phyloP scores from a whole-genome alignment of 176 grass and related monocot species.

The Oryza glumipatula region DNA sequence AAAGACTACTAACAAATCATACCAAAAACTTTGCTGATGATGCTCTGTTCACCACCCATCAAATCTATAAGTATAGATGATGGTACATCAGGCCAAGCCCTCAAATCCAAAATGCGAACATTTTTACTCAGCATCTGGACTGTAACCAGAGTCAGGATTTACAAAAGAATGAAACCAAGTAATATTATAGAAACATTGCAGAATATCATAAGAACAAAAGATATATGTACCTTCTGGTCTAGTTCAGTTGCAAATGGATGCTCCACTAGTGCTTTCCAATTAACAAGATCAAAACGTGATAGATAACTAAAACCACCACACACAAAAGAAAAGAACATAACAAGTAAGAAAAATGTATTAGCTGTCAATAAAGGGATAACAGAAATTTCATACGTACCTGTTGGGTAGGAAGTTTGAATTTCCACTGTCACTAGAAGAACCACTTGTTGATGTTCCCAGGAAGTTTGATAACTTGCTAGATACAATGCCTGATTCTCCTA shows the following conservation, averaged over 20 bases:
- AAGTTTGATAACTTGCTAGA: slow-evolving; percentile 62
- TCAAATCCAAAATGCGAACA: slow-evolving; percentile 75
- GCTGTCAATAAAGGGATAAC: slow-evolving; percentile 27
- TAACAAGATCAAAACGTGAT: slow-evolving; percentile 79
- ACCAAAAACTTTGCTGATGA: slow-evolving; percentile 84
- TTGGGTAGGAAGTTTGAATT: slow-evolving; percentile 75
- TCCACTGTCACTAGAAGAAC: slow-evolving; percentile 12
- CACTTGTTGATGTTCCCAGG: slow-evolving; percentile 41
- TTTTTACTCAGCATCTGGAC: slow-evolving; percentile 93
- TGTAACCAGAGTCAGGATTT: slow-evolving; percentile 97
- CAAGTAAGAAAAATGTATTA: slow-evolving; percentile 12
- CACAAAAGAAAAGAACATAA: background rate
- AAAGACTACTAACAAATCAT: slow-evolving; percentile 45
- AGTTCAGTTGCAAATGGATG: slow-evolving; percentile 54
- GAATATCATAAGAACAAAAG: slow-evolving; percentile 41
- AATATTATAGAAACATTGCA: slow-evolving; percentile 23
- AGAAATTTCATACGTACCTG: slow-evolving; percentile 57
- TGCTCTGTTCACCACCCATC: slow-evolving; percentile 70
- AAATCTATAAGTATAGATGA: slow-evolving; percentile 68
- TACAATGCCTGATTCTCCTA: slow-evolving; percentile 91
- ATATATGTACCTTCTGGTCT: slow-evolving; percentile 78
- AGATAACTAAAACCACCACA: slow-evolving; percentile 60
- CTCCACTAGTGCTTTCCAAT: slow-evolving; percentile 85
- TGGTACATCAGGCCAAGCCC: slow-evolving; percentile 60
- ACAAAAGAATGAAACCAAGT: slow-evolving; percentile 39